These are phyloP conservation scores for Nothomitra cinnamomea DNA, from an alignment of 2,329 filamentous ascomycete genomes.

Conservation along the genomic window DNA sequence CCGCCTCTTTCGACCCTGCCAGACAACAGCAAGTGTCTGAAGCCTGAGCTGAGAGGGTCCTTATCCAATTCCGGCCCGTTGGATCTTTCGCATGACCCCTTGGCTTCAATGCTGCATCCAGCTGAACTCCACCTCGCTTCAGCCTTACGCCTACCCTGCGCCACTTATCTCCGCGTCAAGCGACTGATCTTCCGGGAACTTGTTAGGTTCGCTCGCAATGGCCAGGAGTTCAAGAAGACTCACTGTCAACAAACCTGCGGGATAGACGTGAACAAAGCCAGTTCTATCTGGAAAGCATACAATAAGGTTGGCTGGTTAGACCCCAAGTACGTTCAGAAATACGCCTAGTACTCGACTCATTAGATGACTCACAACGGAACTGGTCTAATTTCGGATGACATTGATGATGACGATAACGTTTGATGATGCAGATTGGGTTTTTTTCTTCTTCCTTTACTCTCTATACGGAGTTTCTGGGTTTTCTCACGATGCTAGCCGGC, in stretches of 20 bases:
- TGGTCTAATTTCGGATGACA: neutral
- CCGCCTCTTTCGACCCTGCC: conserved; percentile 52
- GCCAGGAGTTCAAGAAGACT: conserved; percentile 85
- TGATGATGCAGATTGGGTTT: neutral
- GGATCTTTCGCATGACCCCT: conserved; percentile 56
- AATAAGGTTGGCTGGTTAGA: conserved; percentile 76
- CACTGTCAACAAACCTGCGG: conserved; percentile 94
- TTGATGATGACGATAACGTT: conserved; percentile 2
- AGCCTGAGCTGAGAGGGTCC: conserved; percentile 69
- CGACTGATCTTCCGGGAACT: conserved; percentile 73
- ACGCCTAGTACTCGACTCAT: conserved; percentile 15
- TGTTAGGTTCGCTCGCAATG: conserved; percentile 45
- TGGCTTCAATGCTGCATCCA: conserved; percentile 53
- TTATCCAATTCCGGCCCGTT: conserved; percentile 34
- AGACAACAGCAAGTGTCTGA: conserved; percentile 38
- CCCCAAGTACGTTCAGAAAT: conserved; percentile 29
- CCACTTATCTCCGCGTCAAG: conserved; percentile 84
- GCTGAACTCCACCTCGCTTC: conserved; percentile 64
- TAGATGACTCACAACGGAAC: neutral
- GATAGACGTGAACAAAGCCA: conserved; percentile 96
- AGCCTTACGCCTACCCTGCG: conserved; percentile 66
- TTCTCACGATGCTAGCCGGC: neutral
- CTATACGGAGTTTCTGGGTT: neutral
- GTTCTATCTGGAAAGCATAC: conserved; percentile 78
- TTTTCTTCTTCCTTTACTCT: neutral